A percentile compares a stretch with the other conserved stretches of the same genome.
Conservation (phyloP, 352 stramenopile species). For the Globisporangium okanoganense region DNA sequence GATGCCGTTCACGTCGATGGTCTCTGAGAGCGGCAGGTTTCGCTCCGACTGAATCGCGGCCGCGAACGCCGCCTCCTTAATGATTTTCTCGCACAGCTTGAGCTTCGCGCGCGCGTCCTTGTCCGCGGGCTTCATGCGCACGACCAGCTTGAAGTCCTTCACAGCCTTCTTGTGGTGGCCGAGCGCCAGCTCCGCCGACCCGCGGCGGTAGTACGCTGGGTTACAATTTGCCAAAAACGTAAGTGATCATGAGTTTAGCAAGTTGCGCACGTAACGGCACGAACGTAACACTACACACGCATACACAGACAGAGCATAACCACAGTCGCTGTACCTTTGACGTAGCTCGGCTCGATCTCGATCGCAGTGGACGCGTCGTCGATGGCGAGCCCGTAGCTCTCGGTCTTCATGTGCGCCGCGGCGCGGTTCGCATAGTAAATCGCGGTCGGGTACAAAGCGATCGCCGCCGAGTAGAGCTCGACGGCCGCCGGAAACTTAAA, state of each 20-base stretch:
- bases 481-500: slow-evolving; percentile 82
- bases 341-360: slow-evolving; percentile 91
- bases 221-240: slow-evolving; percentile 1
- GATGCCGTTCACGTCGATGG: slow-evolving; percentile 86
- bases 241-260: not conserved
- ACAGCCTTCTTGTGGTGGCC: slow-evolving; percentile 96
- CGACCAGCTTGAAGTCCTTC: slow-evolving; percentile 97
- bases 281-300: not conserved
- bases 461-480: slow-evolving; percentile 88
- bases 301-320: not conserved
- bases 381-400: slow-evolving; percentile 98
- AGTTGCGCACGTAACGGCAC: not conserved
- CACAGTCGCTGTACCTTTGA: slow-evolving; percentile 80
- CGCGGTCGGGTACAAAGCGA: slow-evolving; percentile 83
- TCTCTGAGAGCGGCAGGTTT: slow-evolving; percentile 90
- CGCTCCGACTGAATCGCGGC: slow-evolving; percentile 95
- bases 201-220: slow-evolving; percentile 95
- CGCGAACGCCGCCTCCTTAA: slow-evolving; percentile 95
- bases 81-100: slow-evolving; percentile 95
- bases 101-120: slow-evolving; percentile 92
- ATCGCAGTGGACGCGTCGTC: slow-evolving; percentile 95
- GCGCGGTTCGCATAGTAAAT: slow-evolving; percentile 95
- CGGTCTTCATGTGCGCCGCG: slow-evolving; percentile 96
- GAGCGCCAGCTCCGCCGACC: slow-evolving; percentile 95
- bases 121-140: slow-evolving; percentile 94